Percentiles rank a stretch among this genome's conserved stretches.
Evolutionary conservation across 352 stramenopile genomes (phyloP).

Genomic region (Pythium brassicae): DNA sequence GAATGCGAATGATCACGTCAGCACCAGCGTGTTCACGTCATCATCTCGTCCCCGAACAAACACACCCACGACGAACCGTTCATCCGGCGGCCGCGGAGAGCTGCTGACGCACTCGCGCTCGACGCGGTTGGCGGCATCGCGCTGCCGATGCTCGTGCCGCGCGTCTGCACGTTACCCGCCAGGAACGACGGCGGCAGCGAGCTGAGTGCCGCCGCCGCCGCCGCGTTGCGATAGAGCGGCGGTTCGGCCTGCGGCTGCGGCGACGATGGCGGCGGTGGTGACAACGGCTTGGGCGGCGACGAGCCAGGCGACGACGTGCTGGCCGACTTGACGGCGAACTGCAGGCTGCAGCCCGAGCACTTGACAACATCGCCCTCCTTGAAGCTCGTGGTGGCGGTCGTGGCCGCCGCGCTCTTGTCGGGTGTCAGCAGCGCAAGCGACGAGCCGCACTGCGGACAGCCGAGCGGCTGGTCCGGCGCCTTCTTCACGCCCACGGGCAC

Average conservation of each 20-base stretch:
- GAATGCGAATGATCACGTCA: too few species aligned
- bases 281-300: slow-evolving; percentile 7
- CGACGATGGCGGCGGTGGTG: neutral
- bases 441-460: slow-evolving; percentile 65
- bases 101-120: neutral
- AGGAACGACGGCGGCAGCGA: slow-evolving; percentile 61
- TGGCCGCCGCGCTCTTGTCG: slow-evolving; percentile 14
- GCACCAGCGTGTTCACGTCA: neutral
- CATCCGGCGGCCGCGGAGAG: slow-evolving; percentile 37
- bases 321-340: slow-evolving; percentile 65
- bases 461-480: slow-evolving; percentile 25
- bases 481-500: slow-evolving; percentile 14
- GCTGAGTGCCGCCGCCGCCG: slow-evolving; percentile 55
- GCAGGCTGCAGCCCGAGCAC: slow-evolving; percentile 60
- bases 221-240: slow-evolving; percentile 56
- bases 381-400: slow-evolving; percentile 20
- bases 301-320: slow-evolving; percentile 4
- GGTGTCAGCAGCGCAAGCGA: slow-evolving; percentile 42
- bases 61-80: slow-evolving; percentile 21
- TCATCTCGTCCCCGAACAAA: too few species aligned
- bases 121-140: slow-evolving; percentile 5
- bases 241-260: slow-evolving; percentile 18
- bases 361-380: slow-evolving; percentile 80
- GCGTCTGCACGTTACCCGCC: slow-evolving; percentile 36
- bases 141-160: slow-evolving; percentile 30